These are phyloP conservation scores for Hypoxylon perforatum DNA, from an alignment of 495 filamentous ascomycete species.

Conservation along the genomic window DNA sequence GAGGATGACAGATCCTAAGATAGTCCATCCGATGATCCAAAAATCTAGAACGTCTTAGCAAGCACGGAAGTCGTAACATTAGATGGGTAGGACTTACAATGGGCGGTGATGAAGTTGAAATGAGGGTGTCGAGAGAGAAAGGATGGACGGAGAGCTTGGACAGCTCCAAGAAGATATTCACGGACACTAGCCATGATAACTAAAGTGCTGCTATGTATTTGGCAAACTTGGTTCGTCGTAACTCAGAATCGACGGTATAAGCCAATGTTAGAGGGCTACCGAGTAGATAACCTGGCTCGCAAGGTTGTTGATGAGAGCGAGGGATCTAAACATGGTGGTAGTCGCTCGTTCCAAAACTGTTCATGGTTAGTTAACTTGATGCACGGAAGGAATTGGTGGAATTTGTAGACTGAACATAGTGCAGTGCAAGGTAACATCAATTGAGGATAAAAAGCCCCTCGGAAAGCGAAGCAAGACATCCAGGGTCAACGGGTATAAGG, in stretches of 20 bases:
- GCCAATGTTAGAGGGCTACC: slow-evolving; percentile 38
- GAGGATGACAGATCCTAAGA: slow-evolving; percentile 81
- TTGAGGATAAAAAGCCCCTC: slow-evolving; percentile 2
- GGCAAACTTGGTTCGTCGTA: background rate
- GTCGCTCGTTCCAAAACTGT: slow-evolving; percentile 35
- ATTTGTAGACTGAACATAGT: slow-evolving; percentile 8
- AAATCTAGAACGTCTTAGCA: slow-evolving; percentile 63
- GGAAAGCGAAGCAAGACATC: slow-evolving; percentile 31
- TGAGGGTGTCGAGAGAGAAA: slow-evolving; percentile 66
- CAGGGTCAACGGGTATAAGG: slow-evolving; percentile 1
- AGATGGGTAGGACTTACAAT: slow-evolving; percentile 67
- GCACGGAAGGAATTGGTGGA: slow-evolving; percentile 15
- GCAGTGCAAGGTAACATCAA: slow-evolving; percentile 17
- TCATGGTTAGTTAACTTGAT: slow-evolving; percentile 17
- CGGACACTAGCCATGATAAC: slow-evolving; percentile 34
- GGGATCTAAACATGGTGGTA: slow-evolving; percentile 40
- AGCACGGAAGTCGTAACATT: background rate
- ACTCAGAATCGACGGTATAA: slow-evolving; percentile 18
- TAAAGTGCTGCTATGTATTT: slow-evolving; percentile 11
- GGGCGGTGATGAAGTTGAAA: slow-evolving; percentile 86
- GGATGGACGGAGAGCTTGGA: slow-evolving; percentile 60
- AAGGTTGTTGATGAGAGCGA: slow-evolving; percentile 40
- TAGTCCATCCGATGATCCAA: slow-evolving; percentile 75
- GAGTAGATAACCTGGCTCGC: slow-evolving; percentile 39
- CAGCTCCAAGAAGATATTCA: slow-evolving; percentile 48